Percentiles rank a stretch among this genome's conserved stretches.
Evolutionary conservation across 1,284 basidiomycete species (phyloP).

Genomic region (Blastosporella zonata): DNA sequence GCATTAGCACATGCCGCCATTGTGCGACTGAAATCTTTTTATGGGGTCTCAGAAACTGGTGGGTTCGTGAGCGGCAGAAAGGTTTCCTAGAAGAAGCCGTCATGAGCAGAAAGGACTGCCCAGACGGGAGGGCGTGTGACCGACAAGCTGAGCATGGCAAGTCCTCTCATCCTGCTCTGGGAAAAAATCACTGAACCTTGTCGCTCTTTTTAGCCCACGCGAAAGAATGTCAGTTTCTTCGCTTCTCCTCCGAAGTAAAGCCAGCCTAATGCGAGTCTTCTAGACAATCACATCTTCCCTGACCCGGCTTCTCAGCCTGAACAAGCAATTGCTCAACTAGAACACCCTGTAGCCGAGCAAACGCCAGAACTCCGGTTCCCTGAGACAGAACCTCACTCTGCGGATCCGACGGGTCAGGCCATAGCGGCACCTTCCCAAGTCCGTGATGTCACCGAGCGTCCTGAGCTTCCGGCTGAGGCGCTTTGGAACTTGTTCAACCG

Average conservation of each 20-base stretch:
- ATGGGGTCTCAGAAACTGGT: conserved; percentile 75
- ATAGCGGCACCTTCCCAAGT: neutral
- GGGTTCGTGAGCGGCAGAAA: conserved; percentile 69
- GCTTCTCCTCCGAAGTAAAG: neutral
- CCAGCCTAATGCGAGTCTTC: conserved; percentile 1
- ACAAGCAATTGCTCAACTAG: neutral
- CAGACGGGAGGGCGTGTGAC: conserved; percentile 51
- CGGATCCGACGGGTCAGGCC: neutral
- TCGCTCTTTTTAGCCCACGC: conserved; percentile 53
- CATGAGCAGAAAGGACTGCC: conserved; percentile 59
- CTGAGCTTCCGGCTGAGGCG: neutral
- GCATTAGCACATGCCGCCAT: conserved; percentile 58
- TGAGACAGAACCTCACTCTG: neutral
- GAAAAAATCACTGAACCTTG: conserved; percentile 3
- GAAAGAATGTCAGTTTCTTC: conserved; percentile 57
- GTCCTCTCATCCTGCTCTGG: conserved; percentile 23
- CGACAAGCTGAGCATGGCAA: conserved; percentile 63
- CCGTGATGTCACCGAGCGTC: neutral
- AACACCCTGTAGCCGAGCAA: neutral
- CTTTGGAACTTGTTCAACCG: conserved; percentile 4
- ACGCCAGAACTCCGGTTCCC: neutral
- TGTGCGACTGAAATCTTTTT: conserved; percentile 72
- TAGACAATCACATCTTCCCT: conserved; percentile 36
- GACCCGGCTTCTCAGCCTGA: conserved; percentile 1
- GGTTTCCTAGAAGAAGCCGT: conserved; percentile 55